Conservation (phyloP, 2,329 filamentous ascomycete species). For the Cadophora sp. region DNA sequence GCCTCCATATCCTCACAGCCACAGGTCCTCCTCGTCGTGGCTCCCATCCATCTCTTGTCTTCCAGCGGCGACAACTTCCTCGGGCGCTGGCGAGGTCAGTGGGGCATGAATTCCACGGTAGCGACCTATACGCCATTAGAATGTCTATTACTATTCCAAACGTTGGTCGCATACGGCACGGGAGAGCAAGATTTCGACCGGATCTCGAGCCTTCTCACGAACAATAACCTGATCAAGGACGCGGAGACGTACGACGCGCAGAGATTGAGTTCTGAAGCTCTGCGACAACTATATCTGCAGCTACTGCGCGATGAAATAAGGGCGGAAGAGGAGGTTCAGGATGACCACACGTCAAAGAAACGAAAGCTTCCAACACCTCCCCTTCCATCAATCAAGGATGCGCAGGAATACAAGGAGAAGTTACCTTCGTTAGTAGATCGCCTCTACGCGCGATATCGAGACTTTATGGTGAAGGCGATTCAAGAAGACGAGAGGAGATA, state of each 20-base stretch:
- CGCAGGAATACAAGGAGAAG: constrained; percentile 67
- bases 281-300: constrained; percentile 79
- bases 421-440: constrained; percentile 74
- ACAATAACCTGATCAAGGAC: constrained; percentile 74
- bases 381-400: constrained; percentile 70
- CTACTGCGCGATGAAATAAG: constrained; percentile 77
- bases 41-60: constrained; percentile 58
- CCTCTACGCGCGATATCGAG: constrained; percentile 77
- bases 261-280: constrained; percentile 77
- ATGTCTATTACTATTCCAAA: constrained; percentile 84
- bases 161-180: constrained; percentile 71
- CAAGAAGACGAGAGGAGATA: constrained; percentile 75
- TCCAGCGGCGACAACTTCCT: constrained; percentile 61
- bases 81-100: constrained; percentile 61
- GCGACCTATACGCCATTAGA: constrained; percentile 80
- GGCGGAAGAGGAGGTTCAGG: constrained; percentile 54
- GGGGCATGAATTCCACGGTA: constrained; percentile 63
- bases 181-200: constrained; percentile 69
- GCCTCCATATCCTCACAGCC: constrained; percentile 1
- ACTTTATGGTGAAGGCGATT: constrained; percentile 73
- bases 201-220: constrained; percentile 77
- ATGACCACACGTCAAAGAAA: constrained; percentile 63
- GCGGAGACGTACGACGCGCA: constrained; percentile 74
- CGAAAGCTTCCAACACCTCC: constrained; percentile 74
- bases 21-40: constrained; percentile 49